Conservation (phyloP, 139 green algal genomes). For the Micractinium sp. region DNA sequence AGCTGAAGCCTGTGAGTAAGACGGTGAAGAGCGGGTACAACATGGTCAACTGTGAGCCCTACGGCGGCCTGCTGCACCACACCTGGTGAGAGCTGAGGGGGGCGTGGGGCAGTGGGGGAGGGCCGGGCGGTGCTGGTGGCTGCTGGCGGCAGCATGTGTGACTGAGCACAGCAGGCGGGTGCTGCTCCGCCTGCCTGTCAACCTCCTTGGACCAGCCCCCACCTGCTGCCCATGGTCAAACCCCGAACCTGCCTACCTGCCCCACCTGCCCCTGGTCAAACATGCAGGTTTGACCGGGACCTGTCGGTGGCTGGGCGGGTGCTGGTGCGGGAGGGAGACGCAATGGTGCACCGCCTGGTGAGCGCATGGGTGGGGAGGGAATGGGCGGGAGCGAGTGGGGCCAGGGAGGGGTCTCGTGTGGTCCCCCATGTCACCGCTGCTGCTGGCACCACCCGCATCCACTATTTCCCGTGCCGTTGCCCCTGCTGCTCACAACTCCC, state of each 20-base stretch:
- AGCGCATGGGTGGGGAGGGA: background rate
- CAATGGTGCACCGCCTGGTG: constrained; percentile 55
- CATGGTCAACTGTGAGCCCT: constrained; percentile 91
- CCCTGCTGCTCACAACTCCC: background rate
- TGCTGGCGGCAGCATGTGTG: no score
- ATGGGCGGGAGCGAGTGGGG: background rate
- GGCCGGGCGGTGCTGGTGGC: no score
- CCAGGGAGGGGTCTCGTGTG: no score
- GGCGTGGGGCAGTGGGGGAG: no score
- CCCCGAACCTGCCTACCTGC: no score
- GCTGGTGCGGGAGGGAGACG: constrained; percentile 61
- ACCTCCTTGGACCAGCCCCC: no score
- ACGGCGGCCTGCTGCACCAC: constrained; percentile 96
- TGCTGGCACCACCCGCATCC: no score
- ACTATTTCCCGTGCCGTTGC: no score
- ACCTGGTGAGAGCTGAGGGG: constrained; percentile 85
- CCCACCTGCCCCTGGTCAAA: background rate
- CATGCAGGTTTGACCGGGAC: constrained; percentile 91
- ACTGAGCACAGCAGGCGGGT: background rate
- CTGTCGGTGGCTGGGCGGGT: constrained; percentile 88
- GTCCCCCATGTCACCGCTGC: no score
- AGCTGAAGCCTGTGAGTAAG: constrained; percentile 85
- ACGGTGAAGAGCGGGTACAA: constrained; percentile 51
- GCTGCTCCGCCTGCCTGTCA: no score
- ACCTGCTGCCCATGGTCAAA: no score